Percentiles rank a stretch among this genome's conserved stretches.
Evolutionary conservation across 2,329 filamentous ascomycete genomes (phyloP).

Genomic region (Cladosporium sp.): DNA sequence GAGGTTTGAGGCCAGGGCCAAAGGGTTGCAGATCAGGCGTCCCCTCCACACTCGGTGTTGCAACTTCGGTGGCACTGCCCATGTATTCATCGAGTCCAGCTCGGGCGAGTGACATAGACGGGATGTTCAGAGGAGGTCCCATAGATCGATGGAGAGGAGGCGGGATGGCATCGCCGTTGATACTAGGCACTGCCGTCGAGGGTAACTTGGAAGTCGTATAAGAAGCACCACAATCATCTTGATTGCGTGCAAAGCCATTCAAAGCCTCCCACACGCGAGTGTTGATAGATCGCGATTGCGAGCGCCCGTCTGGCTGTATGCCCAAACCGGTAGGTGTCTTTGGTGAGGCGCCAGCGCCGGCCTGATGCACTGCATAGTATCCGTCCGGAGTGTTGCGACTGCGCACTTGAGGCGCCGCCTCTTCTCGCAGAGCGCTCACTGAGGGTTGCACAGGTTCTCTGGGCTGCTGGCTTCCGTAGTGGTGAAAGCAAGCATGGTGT

Average conservation of each 20-base stretch:
- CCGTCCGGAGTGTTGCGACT: constrained; percentile 12
- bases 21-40: constrained; percentile 35
- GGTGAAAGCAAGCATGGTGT: constrained; percentile 55
- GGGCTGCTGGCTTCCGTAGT: constrained; percentile 17
- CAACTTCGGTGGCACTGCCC: constrained; percentile 44
- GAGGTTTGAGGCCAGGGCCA: constrained; percentile 4
- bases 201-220: constrained; percentile 24
- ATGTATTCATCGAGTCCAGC: constrained; percentile 35
- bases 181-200: constrained; percentile 29
- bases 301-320: constrained; percentile 20
- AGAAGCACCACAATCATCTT: constrained; percentile 25
- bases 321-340: constrained; percentile 22
- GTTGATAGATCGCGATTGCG: constrained; percentile 26
- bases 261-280: constrained; percentile 31
- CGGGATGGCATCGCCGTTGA: constrained; percentile 23
- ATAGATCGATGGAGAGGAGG: constrained; percentile 18
- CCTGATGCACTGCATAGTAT: constrained; percentile 9
- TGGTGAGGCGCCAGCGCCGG: constrained; percentile 8
- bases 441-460: constrained; percentile 6
- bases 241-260: constrained; percentile 31
- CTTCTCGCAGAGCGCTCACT: constrained; percentile 17
- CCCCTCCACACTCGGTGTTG: constrained; percentile 40
- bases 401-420: constrained; percentile 5
- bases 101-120: constrained; percentile 15
- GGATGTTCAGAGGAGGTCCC: constrained; percentile 28